Base-by-base conservation (phyloP, 345 rosid genomes). In the Brassica carinata region DNA sequence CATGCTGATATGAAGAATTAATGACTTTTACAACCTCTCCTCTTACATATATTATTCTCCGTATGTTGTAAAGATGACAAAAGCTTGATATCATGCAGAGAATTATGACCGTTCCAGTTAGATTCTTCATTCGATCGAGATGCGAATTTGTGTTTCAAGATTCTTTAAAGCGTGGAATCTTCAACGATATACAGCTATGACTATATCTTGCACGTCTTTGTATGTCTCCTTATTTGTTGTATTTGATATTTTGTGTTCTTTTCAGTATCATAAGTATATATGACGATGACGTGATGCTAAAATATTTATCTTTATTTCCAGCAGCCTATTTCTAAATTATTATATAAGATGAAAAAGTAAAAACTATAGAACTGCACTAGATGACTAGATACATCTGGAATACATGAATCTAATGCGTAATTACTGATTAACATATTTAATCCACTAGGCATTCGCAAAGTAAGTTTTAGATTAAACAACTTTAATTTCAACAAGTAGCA, bases 51-150 rank as follows among this genome's bases (percentile, higher is more conserved):
- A 9, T 9, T 69, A 15, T 15, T 64, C 61, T 80, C 59, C 51
- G 31, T 3, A 69, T 80, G n/a, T 5, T 51, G 17, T 63, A 30
- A 3, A 26, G 71, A 63, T 63, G 71, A 48, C 59, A 17, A 74
- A 80, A 74, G 59, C 67, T 62, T 69, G 23, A 79, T 62, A 80
- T 62, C 63, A 80, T 62, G 15, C 74, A n/a, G 51, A 43, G 51
- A 43, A 43, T 3, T 3, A 13, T n/a, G 58, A 51, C 58, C 58
- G 18, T 14, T 51, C 19, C 17, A 8, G 18, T 6, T 53, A n/a
- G 19, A 53, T 53, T 53, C 58, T 53, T 53, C 15, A 14, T 45
- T 14, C 4, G 51, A 43, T 14, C 4, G 51, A 43, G 14, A 43
- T 43, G 11, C 51, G 51, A 43, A 43, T 43, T 10, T 43, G 13